A percentile compares a stretch with the other conserved stretches of the same genome.
phyloP scores from a whole-genome alignment of 306 rosid species.

The Dicorynia guianensis region DNA sequence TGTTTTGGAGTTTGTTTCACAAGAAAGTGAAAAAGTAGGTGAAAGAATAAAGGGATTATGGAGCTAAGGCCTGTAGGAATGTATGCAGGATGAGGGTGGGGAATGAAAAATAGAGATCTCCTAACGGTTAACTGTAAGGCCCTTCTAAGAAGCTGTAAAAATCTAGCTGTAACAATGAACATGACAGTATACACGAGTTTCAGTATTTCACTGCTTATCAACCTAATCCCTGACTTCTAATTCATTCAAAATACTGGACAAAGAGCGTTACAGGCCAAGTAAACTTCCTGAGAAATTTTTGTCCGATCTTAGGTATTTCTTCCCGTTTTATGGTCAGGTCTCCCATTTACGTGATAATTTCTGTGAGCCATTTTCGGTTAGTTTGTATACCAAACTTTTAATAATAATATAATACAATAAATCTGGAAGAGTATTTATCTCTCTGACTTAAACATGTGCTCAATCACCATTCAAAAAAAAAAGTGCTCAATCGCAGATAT shows the following conservation, averaged over 20 bases:
- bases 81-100: too few relatives aligned
- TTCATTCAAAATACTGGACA: background rate
- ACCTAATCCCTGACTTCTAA: background rate
- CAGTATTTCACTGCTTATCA: too few relatives aligned
- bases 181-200: background rate
- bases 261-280: background rate
- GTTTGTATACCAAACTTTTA: background rate
- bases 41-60: background rate
- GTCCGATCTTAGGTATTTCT: background rate
- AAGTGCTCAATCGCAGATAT: background rate
- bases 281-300: too few relatives aligned
- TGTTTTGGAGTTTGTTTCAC: background rate
- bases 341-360: too few relatives aligned
- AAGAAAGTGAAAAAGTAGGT: background rate
- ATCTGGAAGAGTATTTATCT: background rate
- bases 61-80: background rate
- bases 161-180: background rate
- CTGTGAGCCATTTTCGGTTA: too few relatives aligned
- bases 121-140: too few relatives aligned
- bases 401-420: background rate
- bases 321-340: background rate
- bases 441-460: background rate
- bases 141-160: background rate
- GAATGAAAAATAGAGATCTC: background rate
- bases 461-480: too few relatives aligned